Conservation (phyloP, 495 filamentous ascomycete genomes). For the Penicillium herquei region DNA sequence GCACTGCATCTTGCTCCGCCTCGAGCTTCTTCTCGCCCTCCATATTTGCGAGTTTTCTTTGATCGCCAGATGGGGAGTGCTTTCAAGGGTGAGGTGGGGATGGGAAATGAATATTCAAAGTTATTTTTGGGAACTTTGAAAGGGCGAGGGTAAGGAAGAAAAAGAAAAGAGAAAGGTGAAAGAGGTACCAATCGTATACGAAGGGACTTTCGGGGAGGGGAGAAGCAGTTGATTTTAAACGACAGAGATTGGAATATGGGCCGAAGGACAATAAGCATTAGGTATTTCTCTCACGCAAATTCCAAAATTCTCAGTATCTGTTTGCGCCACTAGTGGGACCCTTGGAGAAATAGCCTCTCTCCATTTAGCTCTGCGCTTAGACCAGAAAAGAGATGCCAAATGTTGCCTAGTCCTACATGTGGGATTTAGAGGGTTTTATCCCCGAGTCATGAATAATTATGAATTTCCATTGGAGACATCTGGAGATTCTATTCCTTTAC, state of each 20-base stretch:
- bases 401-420: background rate
- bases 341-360: too few relatives aligned
- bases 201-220: too few relatives aligned
- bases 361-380: background rate
- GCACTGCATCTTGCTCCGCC: constrained; percentile 26
- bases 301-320: background rate
- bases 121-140: background rate
- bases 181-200: too few relatives aligned
- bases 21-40: constrained; percentile 38
- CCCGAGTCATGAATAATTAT: background rate
- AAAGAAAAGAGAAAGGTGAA: background rate
- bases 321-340: background rate
- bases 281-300: constrained; percentile 8
- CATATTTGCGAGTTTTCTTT: constrained; percentile 16
- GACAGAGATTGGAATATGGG: background rate
- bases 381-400: background rate
- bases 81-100: background rate
- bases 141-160: background rate
- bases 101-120: background rate
- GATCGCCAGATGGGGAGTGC: background rate
- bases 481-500: too few relatives aligned
- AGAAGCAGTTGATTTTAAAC: constrained; percentile 2
- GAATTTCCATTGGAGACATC: background rate
- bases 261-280: background rate
- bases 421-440: background rate